Evolutionary conservation across 2,329 filamentous ascomycete species (phyloP).

Genomic region (Metarhizium brunneum): DNA sequence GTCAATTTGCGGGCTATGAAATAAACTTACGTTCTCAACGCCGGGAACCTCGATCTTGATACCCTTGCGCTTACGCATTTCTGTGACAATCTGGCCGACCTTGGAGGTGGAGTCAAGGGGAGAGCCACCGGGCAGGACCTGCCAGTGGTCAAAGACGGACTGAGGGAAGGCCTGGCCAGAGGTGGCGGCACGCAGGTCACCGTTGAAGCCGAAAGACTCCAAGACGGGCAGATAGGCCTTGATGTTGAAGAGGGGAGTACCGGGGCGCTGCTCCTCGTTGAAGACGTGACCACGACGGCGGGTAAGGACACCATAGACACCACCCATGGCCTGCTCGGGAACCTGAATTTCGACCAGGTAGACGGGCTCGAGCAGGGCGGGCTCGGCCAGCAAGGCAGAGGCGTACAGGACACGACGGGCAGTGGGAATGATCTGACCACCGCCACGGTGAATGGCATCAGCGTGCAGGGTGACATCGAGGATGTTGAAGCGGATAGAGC

Average conservation of each 20-base stretch:
- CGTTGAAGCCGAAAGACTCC: conserved; percentile 98
- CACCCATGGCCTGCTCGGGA: conserved; percentile 96
- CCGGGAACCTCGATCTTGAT: conserved; percentile 92
- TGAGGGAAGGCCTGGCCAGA: conserved; percentile 98
- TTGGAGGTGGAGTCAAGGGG: conserved; percentile 75
- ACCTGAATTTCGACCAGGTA: conserved; percentile 99
- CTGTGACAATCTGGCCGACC: conserved; percentile 72
- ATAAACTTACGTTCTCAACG: conserved; percentile 80
- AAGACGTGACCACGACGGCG: conserved; percentile 98
- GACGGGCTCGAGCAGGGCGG: conserved; percentile 89
- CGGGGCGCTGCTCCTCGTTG: conserved; percentile 93
- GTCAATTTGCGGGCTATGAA: not conserved
- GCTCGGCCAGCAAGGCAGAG: conserved; percentile 80
- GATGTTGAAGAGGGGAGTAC: conserved; percentile 98
- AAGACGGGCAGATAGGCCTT: conserved; percentile 95
- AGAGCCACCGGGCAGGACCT: conserved; percentile 88
- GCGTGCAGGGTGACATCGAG: conserved; percentile 99
- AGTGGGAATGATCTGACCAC: conserved; percentile 97
- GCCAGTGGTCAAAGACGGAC: conserved; percentile 98
- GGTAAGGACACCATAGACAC: conserved; percentile 98
- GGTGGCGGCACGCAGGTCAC: conserved; percentile 87
- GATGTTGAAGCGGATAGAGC: conserved; percentile 95
- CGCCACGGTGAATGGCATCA: conserved; percentile 99
- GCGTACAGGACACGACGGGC: conserved; percentile 97
- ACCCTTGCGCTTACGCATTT: conserved; percentile 99